phyloP scores from a whole-genome alignment of 2,329 filamentous ascomycete species.

The Sphaerulina musiva region DNA sequence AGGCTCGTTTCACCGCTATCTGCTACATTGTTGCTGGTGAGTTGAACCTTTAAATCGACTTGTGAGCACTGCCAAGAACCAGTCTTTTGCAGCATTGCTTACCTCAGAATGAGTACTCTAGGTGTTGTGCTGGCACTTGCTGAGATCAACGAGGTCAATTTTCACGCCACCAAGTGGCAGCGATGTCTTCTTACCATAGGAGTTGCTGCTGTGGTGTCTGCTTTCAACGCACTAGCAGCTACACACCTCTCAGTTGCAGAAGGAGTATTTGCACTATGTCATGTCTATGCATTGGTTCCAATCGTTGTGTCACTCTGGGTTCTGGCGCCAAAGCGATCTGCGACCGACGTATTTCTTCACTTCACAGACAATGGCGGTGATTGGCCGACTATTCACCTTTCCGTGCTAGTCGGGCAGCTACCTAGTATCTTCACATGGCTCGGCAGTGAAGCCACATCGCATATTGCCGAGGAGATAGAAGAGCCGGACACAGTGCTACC shows the following conservation, averaged over 20 bases:
- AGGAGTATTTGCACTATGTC: conserved; percentile 29
- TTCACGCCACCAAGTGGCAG: conserved; percentile 23
- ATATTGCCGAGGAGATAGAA: conserved; percentile 42
- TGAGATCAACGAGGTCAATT: conserved; percentile 34
- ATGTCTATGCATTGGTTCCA: conserved; percentile 32
- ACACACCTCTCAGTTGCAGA: conserved; percentile 29
- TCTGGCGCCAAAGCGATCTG: conserved; percentile 18
- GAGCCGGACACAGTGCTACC: conserved; percentile 39
- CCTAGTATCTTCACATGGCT: conserved; percentile 26
- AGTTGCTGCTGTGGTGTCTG: conserved; percentile 17
- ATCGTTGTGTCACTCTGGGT: conserved; percentile 30
- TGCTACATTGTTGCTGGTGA: conserved; percentile 40
- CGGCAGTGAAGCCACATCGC: conserved; percentile 36
- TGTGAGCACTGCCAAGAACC: too few relatives aligned
- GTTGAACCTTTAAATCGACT: too few relatives aligned
- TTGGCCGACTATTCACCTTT: conserved; percentile 35
- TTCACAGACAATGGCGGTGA: conserved; percentile 37
- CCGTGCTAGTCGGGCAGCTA: conserved; percentile 38
- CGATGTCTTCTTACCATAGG: conserved; percentile 24
- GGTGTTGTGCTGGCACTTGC: conserved; percentile 42
- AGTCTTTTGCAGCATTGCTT: too few relatives aligned
- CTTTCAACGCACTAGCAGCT: conserved; percentile 30
- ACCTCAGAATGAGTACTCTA: too few relatives aligned
- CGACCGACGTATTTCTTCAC: conserved; percentile 27
- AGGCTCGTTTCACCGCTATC: conserved; percentile 40